phyloP scores from a whole-genome alignment of 495 filamentous ascomycete genomes.

The Amphirosellinia nigrospora region DNA sequence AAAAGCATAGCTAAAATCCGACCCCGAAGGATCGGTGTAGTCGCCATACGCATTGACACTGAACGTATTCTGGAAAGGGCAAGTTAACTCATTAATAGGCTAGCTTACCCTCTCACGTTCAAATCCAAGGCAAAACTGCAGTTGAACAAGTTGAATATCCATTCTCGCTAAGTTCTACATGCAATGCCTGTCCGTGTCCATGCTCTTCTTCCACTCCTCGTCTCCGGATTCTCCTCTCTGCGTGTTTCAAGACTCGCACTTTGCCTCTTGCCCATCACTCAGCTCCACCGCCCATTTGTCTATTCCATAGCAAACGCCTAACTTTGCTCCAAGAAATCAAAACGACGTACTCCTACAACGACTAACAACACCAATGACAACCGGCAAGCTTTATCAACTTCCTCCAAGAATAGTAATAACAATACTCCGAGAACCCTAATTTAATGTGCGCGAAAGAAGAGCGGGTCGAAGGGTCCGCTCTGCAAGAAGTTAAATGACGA shows the following conservation, averaged over 20 bases:
- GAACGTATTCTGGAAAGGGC: not conserved
- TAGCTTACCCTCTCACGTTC: too few species aligned
- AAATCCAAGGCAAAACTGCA: not conserved
- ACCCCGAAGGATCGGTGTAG: not conserved
- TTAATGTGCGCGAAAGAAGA: slow-evolving; percentile 1
- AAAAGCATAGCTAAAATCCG: not conserved
- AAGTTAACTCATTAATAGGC: too few species aligned
- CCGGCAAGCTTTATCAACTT: not conserved
- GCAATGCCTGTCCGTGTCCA: slow-evolving; percentile 16
- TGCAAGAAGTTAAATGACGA: slow-evolving; percentile 17
- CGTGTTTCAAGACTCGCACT: not conserved
- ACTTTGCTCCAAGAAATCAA: not conserved
- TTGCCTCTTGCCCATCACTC: slow-evolving; percentile 2
- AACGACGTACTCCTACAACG: slow-evolving; percentile 19
- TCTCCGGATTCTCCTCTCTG: not conserved
- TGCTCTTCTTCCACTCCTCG: slow-evolving; percentile 6
- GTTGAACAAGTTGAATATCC: slow-evolving; percentile 21
- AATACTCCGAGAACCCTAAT: slow-evolving; percentile 1
- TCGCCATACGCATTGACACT: not conserved
- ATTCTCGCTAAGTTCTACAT: slow-evolving; percentile 30
- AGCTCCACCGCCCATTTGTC: slow-evolving; percentile 6
- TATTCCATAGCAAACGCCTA: slow-evolving; percentile 18
- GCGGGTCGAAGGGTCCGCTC: not conserved
- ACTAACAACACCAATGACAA: not conserved
- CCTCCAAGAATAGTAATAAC: not conserved